Conservation (phyloP, 225 moss, liverwort and hornwort genomes). For the Lunularia cruciata region DNA sequence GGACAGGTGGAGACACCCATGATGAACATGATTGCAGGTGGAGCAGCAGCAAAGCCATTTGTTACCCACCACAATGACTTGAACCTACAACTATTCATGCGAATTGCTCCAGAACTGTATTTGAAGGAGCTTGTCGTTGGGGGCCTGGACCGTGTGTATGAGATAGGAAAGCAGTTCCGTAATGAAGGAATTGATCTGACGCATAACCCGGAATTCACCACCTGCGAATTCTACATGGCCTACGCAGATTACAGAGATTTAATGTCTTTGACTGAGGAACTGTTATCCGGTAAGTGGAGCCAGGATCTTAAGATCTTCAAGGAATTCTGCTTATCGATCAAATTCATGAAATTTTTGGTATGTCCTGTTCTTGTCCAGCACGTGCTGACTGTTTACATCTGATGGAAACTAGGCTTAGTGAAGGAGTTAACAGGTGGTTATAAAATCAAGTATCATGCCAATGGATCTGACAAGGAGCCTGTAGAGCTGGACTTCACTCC, state of each 20-base stretch:
- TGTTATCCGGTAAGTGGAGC: conserved; percentile 65
- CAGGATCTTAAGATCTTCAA: neutral
- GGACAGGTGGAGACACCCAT: conserved; percentile 93
- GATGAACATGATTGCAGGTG: conserved; percentile 98
- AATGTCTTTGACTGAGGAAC: conserved; percentile 79
- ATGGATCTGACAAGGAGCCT: conserved; percentile 69
- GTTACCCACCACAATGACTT: conserved; percentile 95
- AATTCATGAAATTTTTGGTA: neutral
- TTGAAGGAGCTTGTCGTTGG: conserved; percentile 87
- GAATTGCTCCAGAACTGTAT: conserved; percentile 86
- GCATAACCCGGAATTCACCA: conserved; percentile 93
- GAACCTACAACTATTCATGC: conserved; percentile 87
- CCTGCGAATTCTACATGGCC: conserved; percentile 98
- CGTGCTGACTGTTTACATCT: neutral
- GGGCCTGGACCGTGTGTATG: conserved; percentile 92
- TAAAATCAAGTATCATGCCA: conserved; percentile 75
- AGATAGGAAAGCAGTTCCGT: conserved; percentile 94
- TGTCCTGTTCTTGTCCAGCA: neutral
- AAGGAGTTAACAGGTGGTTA: conserved; percentile 77
- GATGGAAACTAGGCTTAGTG: conserved; percentile 62
- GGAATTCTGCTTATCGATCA: neutral
- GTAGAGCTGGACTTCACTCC: conserved; percentile 91
- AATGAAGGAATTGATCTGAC: conserved; percentile 97
- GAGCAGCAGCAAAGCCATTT: conserved; percentile 92
- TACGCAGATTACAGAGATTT: conserved; percentile 90